These are phyloP conservation scores for Stromatinia cepivora DNA, from an alignment of 2,329 filamentous ascomycete species.

Conservation along the genomic window DNA sequence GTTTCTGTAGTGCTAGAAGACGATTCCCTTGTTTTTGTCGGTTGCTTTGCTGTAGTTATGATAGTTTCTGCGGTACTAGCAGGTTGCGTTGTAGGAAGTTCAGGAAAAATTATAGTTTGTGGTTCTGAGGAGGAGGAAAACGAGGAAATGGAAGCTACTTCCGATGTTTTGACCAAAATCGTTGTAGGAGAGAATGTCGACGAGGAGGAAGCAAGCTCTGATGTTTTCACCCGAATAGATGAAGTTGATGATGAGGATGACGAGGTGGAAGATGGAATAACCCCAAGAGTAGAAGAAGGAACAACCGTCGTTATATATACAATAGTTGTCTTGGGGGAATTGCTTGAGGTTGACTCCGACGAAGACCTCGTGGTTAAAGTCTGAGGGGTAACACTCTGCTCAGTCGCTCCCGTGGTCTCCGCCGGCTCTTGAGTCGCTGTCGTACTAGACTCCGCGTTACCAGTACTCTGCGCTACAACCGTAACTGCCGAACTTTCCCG, in stretches of 20 bases:
- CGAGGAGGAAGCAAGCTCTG: not conserved
- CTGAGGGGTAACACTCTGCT: not conserved
- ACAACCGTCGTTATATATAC: not conserved
- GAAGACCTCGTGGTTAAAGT: not conserved
- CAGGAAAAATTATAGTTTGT: conserved; percentile 2
- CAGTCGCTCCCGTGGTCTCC: too few species aligned
- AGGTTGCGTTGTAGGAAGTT: not conserved
- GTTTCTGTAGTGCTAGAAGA: not conserved
- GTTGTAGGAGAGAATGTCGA: not conserved
- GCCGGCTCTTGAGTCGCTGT: not conserved
- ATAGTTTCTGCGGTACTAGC: not conserved
- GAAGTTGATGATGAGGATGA: not conserved
- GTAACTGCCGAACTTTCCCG: too few species aligned
- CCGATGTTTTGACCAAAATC: not conserved
- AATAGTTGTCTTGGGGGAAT: not conserved
- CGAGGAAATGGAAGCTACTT: not conserved
- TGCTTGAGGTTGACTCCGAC: not conserved
- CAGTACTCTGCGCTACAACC: not conserved
- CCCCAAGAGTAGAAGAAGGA: not conserved
- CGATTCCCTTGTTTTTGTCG: not conserved
- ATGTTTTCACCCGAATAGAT: not conserved
- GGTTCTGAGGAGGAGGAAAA: not conserved
- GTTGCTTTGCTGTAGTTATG: not conserved
- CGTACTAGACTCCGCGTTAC: not conserved
- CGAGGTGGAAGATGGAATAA: not conserved